Evolutionary conservation across 306 rosid genomes (phyloP), one percentile per base, ranked within the genome.

Genomic region (Malus fusca): DNA sequence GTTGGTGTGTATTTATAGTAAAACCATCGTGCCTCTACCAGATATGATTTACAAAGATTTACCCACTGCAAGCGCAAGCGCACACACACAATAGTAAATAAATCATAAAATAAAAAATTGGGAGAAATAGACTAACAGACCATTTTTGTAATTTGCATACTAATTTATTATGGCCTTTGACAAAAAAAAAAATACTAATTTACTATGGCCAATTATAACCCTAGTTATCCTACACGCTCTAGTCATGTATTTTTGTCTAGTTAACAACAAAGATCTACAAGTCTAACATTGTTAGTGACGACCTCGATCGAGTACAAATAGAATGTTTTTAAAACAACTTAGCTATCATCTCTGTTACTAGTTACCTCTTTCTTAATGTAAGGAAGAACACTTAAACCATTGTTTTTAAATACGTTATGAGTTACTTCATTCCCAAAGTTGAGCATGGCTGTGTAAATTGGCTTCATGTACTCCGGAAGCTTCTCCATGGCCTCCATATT

Each of bases 11-110:
- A 65, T 26, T 48, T 70, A 12, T 23, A 11, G 73, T 11, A 48
- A 33, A 76, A 83, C 84, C 84, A 83, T 69, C 60, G 30, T 52
- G 86, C 81, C 68, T 83, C 87, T 18, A 68, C 59, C 4, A 80
- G 28, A 70, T 83, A 77, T 8, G 87, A 33, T 33, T 18, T 30
- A 40, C 84, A 76, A 35, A 75, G 84, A 61, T 65, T 80, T 7
- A 13, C 46, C 82, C 87, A 77, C 84, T 80, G n/a, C n/a, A n/a
- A n/a, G n/a, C n/a, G 81, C 69, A 40, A 2, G 52, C 43, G 81
- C 69, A 40, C 13, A 10, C 5, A 21, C 1, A 4, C 5, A 21
- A 26, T 19, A 8, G 4, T 1, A 23, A 56, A 31, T 11, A 23
- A 26, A 26, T 0, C 1, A 3, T 3, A 56, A 1, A 9, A 3